A percentile compares a stretch with the other conserved stretches of the same genome.
phyloP scores from a whole-genome alignment of 2,329 filamentous ascomycete genomes.

The Aureobasidium vineae region DNA sequence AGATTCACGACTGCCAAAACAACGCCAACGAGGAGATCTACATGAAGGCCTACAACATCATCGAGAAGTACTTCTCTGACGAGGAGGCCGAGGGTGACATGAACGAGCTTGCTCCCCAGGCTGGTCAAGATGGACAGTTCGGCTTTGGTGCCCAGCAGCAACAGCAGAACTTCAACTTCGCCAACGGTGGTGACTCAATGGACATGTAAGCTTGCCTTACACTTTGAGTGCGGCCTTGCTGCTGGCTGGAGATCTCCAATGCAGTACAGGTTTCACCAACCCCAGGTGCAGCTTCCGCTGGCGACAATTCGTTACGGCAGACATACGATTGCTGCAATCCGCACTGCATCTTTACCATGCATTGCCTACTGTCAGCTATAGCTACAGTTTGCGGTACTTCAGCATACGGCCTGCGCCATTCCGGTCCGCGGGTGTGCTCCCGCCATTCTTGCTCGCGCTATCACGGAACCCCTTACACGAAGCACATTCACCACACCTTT shows the following conservation, averaged over 20 bases:
- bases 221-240: background rate
- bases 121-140: constrained; percentile 72
- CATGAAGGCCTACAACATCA: constrained; percentile 99
- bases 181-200: constrained; percentile 71
- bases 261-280: background rate
- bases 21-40: constrained; percentile 99
- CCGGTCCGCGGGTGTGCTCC: background rate
- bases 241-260: background rate
- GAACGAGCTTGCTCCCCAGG: constrained; percentile 72
- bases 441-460: background rate
- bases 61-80: constrained; percentile 99
- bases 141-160: constrained; percentile 72
- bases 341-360: background rate
- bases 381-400: background rate
- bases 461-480: background rate
- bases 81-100: constrained; percentile 85
- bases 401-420: background rate
- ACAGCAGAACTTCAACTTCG: constrained; percentile 90
- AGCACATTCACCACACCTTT: constrained; percentile 2
- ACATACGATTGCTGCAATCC: background rate
- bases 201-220: constrained; percentile 51
- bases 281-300: background rate
- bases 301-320: no score
- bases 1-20: constrained; percentile 99
- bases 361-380: background rate